phyloP scores from a whole-genome alignment of 805 yeast species.

The Saturnispora bothae region DNA sequence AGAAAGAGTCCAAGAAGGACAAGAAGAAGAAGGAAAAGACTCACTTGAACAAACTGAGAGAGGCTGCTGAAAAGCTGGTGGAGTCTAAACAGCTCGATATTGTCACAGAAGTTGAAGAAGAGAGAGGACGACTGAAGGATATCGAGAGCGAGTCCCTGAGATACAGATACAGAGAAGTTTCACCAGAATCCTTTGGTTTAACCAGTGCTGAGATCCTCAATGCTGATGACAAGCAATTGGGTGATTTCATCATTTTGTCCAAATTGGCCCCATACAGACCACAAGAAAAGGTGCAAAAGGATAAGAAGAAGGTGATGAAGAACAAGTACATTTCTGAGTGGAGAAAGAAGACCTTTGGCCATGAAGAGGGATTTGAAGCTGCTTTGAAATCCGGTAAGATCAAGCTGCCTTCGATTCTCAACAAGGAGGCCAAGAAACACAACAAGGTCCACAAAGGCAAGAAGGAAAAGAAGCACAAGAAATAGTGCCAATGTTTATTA shows the following conservation, averaged over 20 bases:
- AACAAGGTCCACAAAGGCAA: neutral
- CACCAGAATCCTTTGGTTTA: conserved; percentile 88
- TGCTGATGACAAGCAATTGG: conserved; percentile 81
- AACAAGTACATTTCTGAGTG: conserved; percentile 76
- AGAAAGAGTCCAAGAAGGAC: conserved; percentile 31
- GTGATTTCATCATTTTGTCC: conserved; percentile 77
- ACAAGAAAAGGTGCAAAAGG: conserved; percentile 59
- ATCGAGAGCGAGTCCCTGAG: conserved; percentile 26
- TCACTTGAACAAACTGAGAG: conserved; percentile 49
- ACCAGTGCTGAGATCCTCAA: conserved; percentile 75
- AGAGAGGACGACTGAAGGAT: conserved; percentile 46
- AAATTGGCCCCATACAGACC: conserved; percentile 90
- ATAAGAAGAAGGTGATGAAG: conserved; percentile 76
- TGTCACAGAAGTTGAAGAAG: conserved; percentile 58
- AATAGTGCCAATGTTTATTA: neutral
- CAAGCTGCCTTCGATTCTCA: conserved; percentile 22
- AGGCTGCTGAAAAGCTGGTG: conserved; percentile 68
- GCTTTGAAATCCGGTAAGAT: conserved; percentile 11
- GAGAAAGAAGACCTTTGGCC: conserved; percentile 73
- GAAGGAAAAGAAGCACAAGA: conserved; percentile 19
- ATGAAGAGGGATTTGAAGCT: conserved; percentile 26
- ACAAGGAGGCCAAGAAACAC: conserved; percentile 12
- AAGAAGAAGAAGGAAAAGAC: conserved; percentile 46
- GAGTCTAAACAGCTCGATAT: conserved; percentile 58
- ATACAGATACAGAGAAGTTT: conserved; percentile 77